These are phyloP conservation scores for Botrytis porri DNA, from an alignment of 2,329 filamentous ascomycete species.

Conservation along the genomic window DNA sequence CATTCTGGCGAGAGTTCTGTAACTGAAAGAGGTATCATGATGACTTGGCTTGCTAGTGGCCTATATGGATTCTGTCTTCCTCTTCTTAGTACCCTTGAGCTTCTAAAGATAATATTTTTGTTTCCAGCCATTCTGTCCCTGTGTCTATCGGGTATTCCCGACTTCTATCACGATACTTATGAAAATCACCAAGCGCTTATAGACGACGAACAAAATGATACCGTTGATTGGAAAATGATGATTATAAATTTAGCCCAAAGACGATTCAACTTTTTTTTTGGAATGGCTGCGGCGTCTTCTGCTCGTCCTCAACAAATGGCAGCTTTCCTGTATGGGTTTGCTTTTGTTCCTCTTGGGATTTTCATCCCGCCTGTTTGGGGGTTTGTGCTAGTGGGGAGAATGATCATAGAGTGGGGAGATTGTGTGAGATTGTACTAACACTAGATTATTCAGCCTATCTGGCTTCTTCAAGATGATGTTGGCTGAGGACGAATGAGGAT, in stretches of 20 bases:
- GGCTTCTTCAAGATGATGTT: not conserved
- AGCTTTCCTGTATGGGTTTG: not conserved
- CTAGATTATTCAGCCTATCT: not conserved
- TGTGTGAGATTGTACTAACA: not conserved
- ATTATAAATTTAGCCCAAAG: too few species aligned
- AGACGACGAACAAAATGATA: not conserved
- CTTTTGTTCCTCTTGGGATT: not conserved
- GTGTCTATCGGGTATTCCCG: not conserved
- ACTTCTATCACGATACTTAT: rapidly evolving
- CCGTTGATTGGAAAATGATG: not conserved
- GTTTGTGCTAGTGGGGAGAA: constrained; percentile 1
- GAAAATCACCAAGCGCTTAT: too few species aligned
- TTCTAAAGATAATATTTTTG: not conserved
- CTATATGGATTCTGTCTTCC: constrained; percentile 1
- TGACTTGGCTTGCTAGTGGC: not conserved
- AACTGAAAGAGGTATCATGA: constrained; percentile 7
- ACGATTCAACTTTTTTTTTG: too few species aligned
- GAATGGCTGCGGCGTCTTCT: too few species aligned
- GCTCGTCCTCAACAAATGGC: too few species aligned
- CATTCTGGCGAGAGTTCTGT: not conserved
- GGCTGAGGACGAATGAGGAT: not conserved
- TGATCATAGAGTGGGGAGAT: not conserved
- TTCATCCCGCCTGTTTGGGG: not conserved
- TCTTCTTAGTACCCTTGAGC: not conserved
- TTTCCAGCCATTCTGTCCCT: not conserved